Evolutionary conservation across 2,329 filamentous ascomycete genomes (phyloP), one percentile per base, ranked within the genome.

Genomic region (Colletotrichum graminicola): DNA sequence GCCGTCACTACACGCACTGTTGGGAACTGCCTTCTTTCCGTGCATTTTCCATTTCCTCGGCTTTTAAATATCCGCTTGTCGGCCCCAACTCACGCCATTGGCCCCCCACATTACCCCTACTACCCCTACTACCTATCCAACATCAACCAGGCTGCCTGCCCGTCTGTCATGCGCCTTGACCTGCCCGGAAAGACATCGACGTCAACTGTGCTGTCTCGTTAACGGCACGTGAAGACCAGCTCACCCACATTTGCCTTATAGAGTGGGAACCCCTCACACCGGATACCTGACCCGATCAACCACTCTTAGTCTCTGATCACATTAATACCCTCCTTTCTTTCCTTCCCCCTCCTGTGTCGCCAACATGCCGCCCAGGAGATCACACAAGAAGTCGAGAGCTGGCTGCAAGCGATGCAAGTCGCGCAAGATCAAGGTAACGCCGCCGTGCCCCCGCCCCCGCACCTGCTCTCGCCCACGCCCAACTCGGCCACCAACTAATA

Each of bases 381-480:
- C 90, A 52, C 91, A 93, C 80, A 92, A 91, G 78, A 93, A 92
- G 82, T 92, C 89, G 67, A 86, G 91, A 75, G 87, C 90, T 62
- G 91, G 91, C 56, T 93, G 91, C 76, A 85, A 86, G 73, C 83
- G 88, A 70, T 93, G 91, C 80, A 93, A 92, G 81, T 83, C 84
- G 66, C 84, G 91, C 73, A 92, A 92, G 80, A 91, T 93, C 77
- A 93, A 93, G 88, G 90, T 91, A 80, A 60, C 43, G 41, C 51
- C 49, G 55, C 34, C 56, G 77, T 43, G 36, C 52, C n/a, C 41
- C 16, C 5, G 16, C 34, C 26, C 29, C 16, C 18, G 39, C 47
- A 32, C 26, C 12, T 11, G 23, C n/a, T 23, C 4, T 14, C 4
- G 5, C 26, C 32, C 8, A 62, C 56, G 29, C 23, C 41, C 49